These are phyloP conservation scores for Solanum chmielewskii DNA, from an alignment of 257 asterid genomes.

Conservation along the genomic window DNA sequence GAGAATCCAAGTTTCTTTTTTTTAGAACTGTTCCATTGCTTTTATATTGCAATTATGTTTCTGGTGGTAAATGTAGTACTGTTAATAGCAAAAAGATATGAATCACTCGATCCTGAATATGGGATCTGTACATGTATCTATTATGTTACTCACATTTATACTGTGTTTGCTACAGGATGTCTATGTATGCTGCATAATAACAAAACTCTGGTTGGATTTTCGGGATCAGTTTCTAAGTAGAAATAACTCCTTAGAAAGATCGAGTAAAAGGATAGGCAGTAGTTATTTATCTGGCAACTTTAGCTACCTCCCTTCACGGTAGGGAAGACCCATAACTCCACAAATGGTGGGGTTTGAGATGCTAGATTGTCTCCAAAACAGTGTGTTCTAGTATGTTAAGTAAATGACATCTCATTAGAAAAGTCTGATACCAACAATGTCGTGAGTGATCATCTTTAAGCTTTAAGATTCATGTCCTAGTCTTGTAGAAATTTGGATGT, in stretches of 20 bases:
- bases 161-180: background rate
- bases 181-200: background rate
- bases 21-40: background rate
- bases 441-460: background rate
- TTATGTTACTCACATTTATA: background rate
- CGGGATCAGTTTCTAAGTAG: background rate
- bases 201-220: background rate
- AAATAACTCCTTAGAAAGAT: background rate
- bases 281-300: background rate
- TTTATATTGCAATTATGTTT: background rate
- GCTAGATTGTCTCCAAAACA: background rate
- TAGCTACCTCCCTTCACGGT: background rate
- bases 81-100: background rate
- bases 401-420: background rate
- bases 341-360: background rate
- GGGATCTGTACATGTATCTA: background rate
- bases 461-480: background rate
- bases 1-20: background rate
- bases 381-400: background rate
- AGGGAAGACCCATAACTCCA: background rate
- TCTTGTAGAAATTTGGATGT: background rate
- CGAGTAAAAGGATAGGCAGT: background rate
- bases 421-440: background rate
- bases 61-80: background rate
- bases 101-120: background rate